These are phyloP conservation scores for Coffea humblotiana DNA, from an alignment of 305 asterid genomes.

Conservation along the genomic window DNA sequence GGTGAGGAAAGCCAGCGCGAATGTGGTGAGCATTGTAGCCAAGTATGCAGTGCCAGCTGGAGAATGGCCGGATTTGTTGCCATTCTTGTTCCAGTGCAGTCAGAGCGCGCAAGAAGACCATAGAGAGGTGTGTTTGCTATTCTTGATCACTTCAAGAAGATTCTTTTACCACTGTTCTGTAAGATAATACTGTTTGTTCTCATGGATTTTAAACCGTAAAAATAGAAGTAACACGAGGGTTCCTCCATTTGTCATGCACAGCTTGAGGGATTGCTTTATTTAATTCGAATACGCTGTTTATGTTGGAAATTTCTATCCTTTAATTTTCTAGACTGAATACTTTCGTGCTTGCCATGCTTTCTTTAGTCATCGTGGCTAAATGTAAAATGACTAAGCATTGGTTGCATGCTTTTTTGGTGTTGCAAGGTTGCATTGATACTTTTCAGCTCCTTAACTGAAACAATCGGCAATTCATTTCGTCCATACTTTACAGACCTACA, in stretches of 20 bases:
- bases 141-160: not conserved
- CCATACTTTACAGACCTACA: conserved; percentile 83
- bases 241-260: too few relatives aligned
- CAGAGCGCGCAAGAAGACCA: conserved; percentile 97
- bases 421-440: conserved; percentile 93
- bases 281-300: too few relatives aligned
- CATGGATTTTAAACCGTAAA: not conserved
- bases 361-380: not conserved
- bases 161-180: not conserved
- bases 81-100: conserved; percentile 92
- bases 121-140: conserved; percentile 67
- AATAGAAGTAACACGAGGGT: too few relatives aligned
- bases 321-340: too few relatives aligned
- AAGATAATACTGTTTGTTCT: not conserved
- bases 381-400: conserved; percentile 19
- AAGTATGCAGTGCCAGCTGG: conserved; percentile 97
- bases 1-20: conserved; percentile 94
- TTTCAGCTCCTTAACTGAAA: conserved; percentile 98
- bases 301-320: too few relatives aligned
- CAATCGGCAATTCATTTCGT: conserved; percentile 88
- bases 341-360: too few relatives aligned
- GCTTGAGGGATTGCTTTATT: too few relatives aligned
- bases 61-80: conserved; percentile 97
- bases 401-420: conserved; percentile 24
- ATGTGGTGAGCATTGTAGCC: conserved; percentile 94